Conservation (phyloP, 2,329 filamentous ascomycete genomes). For the Mycocentrospora acerina region DNA sequence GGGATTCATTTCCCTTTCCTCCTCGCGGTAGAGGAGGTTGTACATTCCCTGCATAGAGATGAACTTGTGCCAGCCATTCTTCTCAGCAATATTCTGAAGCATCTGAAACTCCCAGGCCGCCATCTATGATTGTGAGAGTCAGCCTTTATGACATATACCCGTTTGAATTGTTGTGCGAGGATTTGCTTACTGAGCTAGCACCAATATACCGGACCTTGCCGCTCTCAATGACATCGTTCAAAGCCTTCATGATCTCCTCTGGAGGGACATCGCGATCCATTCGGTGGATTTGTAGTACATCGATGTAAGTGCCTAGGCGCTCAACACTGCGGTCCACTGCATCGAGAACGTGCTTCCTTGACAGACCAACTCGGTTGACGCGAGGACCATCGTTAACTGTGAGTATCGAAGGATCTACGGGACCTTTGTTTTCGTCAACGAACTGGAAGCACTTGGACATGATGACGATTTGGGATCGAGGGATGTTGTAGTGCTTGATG, state of each 20-base stretch:
- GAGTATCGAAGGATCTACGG: not conserved
- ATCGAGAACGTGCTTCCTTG: slow-evolving; percentile 46
- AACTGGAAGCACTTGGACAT: slow-evolving; percentile 27
- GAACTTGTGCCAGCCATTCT: slow-evolving; percentile 50
- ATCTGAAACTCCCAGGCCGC: slow-evolving; percentile 52
- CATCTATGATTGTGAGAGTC: too few species aligned
- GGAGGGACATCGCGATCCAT: slow-evolving; percentile 53
- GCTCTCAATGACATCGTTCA: slow-evolving; percentile 57
- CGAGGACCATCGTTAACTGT: slow-evolving; percentile 19
- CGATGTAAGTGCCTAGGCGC: slow-evolving; percentile 58
- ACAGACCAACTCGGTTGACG: slow-evolving; percentile 41
- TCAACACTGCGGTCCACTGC: slow-evolving; percentile 52
- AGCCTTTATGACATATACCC: not conserved
- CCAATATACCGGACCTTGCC: slow-evolving; percentile 51
- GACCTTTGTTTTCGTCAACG: slow-evolving; percentile 2
- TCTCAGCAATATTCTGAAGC: slow-evolving; percentile 48
- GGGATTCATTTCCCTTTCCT: slow-evolving; percentile 46
- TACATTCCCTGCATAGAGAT: slow-evolving; percentile 54
- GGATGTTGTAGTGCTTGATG: slow-evolving; percentile 27
- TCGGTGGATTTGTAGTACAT: slow-evolving; percentile 61
- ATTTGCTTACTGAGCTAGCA: slow-evolving; percentile 20
- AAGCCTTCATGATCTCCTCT: slow-evolving; percentile 61
- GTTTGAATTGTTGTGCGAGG: not conserved
- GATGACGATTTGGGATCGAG: slow-evolving; percentile 31
- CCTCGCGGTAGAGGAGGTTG: slow-evolving; percentile 52